Evolutionary conservation across 345 rosid species (phyloP), one percentile per base, ranked within the genome.

Genomic region (Viola odorata): DNA sequence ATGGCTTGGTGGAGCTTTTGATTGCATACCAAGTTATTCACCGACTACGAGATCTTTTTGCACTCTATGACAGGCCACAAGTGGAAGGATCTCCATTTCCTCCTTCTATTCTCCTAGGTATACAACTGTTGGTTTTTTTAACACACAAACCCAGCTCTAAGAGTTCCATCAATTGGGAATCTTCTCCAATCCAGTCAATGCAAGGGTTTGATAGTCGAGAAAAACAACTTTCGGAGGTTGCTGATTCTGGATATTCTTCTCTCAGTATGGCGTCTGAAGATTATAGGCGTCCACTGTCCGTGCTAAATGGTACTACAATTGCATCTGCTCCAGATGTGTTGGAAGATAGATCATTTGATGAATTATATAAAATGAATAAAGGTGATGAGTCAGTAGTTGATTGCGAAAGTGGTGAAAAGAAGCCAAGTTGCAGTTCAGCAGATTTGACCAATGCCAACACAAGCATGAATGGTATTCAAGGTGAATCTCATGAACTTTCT

Each of bases 31-130:
- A 82, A 74, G 85, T 86, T 60, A 77, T 86, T 72, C 87, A 86
- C 58, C 74, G 84, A 39, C 62, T 86, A 59, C 76, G 85, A 41
- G 94, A 86, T 72, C 89, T 86, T 61, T 84, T 84, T 65, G 89
- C 89, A 39, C 84, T 86, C 14, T 86, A 86, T 77, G 94, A 86
- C 67, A 79, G 89, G 79, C 89, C 94, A 55, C 94, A 86, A 69
- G 85, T 82, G 50, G 94, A 86, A 78, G 94, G 94, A 59, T 82
- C 81, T 7, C 83, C 94, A 6, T 84, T 86, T 73, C 89, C 94
- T 71, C 78, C 87, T 53, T 82, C 89, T 17, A 86, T 86, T 69
- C 81, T 80, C 57, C 62, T 80, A 66, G 79, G 94, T 64, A 80
- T 86, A 61, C 66, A 81, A 70, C 75, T 86, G 53, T 71, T 86